Base-by-base conservation (phyloP, 1,284 basidiomycete species). In the Ustilago bromivora region DNA sequence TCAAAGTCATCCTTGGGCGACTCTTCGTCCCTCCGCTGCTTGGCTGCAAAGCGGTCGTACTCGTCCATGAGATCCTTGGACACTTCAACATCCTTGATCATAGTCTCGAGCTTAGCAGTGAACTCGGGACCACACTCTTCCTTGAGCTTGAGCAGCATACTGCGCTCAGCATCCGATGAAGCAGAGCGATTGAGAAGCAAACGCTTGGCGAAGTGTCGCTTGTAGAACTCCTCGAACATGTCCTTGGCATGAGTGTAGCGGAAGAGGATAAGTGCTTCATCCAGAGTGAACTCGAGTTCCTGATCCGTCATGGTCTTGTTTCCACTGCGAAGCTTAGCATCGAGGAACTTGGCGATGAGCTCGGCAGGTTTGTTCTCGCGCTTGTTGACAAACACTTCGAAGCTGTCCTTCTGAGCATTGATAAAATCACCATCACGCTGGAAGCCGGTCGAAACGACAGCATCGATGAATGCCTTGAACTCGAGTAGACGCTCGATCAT, bases 111-210 rank as follows among this genome's bases (percentile, higher is more conserved):
- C 88, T 92, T 92, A 32, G 91, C 91, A 69, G 87, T 88, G 61
- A 96, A 96, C 60, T 93, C 94, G 6, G 93, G 91, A 81, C 96
- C 95, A 76, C 94, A 95, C 61, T 92, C 94, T 92, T 94, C 92
- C 87, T 94, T 94, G 76, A 99, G 89, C 87, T 92, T 93, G 86
- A 93, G 91, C 63, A 99, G 89, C 89, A 98, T 93, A 46, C 89
- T 90, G 80, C 92, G 91, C 88, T 99, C 96, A 81, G 95, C 92
- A 84, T 98, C 96, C 79, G 95, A 92, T 8, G 92, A 94, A 0
- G 96, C 96, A 60, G 92, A 94, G 84, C 92, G 92, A 80, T 92
- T 91, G 19, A 98, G 88, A 43, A 99, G 88, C 63, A 99, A 86
- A 43, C 96, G 90, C 88, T 94, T 97, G 19, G 96, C 94, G 61